Base-by-base conservation (phyloP, 2,329 filamentous ascomycete species). In the Pseudogymnoascus sp. region DNA sequence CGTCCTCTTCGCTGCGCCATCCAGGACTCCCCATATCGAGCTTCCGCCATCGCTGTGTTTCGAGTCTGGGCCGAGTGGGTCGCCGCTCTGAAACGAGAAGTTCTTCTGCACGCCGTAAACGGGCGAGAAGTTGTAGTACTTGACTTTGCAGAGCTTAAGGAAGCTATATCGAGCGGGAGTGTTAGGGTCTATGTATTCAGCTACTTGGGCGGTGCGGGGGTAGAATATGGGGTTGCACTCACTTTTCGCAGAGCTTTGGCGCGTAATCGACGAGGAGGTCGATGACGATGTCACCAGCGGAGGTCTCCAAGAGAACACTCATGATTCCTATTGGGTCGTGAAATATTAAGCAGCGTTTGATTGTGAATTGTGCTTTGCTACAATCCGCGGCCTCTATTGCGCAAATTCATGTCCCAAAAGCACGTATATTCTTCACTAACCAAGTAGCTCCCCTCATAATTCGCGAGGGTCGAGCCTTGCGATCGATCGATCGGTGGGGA, bases 71-170 rank as follows among this genome's bases (percentile, higher is more conserved):
- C 94, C 93, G 62, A 97, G 86, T 11, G 93, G 93, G 72, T 97
- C 94, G 74, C 93, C 93, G 33, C 91, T 95, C 76, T 97, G 93
- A 77, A 96, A 96, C 65, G 92, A 96, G 77, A 97, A 97, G 76
- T 91, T 87, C 75, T 93, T 94, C 73, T 97, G 94, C 38, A 99
- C 85, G 68, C 88, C 92, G 78, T 97, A 91, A 62, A 97, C 79
- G 25, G 93, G 94, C 5, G 92, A 87, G 75, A 95, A 97, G 79
- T 97, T 97, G 85, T 97, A 99, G 79, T 97, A 99, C 79, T 97
- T 99, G 77, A 92, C 81, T 79, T 97, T 97, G 85, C 94, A 97
- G 70, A 99, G 90, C 82, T 99, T 97, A 63, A 99, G 80, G 76
- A 99, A 97, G 82, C 91, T 95, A 76, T 67, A 74, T 71, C 69